A percentile compares a stretch with the other conserved stretches of the same genome.
Evolutionary conservation across 164 flowering plant species (phyloP).

Genomic region (Stephania japonica): DNA sequence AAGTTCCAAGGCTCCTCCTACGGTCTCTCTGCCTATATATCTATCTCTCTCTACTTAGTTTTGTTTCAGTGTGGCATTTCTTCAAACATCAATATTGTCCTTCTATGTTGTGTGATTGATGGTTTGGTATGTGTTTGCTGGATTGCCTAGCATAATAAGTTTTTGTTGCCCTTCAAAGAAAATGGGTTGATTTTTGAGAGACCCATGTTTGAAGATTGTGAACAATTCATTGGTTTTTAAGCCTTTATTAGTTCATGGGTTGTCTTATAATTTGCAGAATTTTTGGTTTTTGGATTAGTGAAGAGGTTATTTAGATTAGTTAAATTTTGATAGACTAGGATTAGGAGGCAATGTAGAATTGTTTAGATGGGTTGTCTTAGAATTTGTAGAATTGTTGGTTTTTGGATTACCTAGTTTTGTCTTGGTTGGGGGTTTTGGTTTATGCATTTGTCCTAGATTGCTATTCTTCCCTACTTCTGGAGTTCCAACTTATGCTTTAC

Average conservation of each 20-base stretch:
- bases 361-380: neutral
- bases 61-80: neutral
- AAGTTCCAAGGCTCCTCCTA: neutral
- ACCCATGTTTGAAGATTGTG: too few relatives aligned
- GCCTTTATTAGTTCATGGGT: neutral
- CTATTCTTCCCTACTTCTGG: neutral
- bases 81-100: neutral
- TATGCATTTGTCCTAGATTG: neutral
- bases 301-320: neutral
- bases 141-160: neutral
- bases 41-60: slow-evolving; percentile 3
- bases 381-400: neutral
- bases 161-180: neutral
- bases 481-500: too few relatives aligned
- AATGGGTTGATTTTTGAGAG: neutral
- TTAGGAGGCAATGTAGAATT: neutral
- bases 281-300: too few relatives aligned
- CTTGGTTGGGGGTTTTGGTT: neutral
- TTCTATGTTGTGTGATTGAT: neutral
- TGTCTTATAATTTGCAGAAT: neutral
- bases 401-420: neutral
- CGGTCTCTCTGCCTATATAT: slow-evolving; percentile 4
- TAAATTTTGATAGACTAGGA: neutral
- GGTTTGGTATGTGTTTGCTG: neutral
- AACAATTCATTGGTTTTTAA: neutral